Base-by-base conservation (phyloP, 352 stramenopile species). In the Phytophthora sp. region DNA sequence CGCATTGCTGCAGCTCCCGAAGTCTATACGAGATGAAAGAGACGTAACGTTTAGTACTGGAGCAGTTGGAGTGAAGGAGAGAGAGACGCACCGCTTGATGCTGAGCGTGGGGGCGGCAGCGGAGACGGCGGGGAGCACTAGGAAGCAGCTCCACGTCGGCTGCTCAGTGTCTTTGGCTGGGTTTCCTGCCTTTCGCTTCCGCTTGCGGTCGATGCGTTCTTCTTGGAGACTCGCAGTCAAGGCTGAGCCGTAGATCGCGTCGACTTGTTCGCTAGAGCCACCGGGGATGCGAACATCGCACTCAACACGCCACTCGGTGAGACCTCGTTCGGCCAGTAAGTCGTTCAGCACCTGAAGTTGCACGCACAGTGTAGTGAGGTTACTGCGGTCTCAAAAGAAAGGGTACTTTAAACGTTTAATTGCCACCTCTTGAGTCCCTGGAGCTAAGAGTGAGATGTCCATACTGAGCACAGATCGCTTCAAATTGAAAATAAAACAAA, bases 321-420 rank as follows among this genome's bases (percentile, higher is more conserved):
- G 54, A 8, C 72, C 74, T 20, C 73, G 77, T 17, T 82, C 43
- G 4, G 38, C 28, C 32, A 74, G 41, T 38, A 87, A 56, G 58
- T 87, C 77, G n/a, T 69, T 67, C 45, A 87, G 50, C 34, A 83
- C 70, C 75, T 87, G 54, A 3, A 49, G n/a, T n/a, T n/a, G n/a
- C n/a, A 37, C 13, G 54, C 6, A 17, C 18, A 17, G 23, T 8
- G 41, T 34, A 38, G 30, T 42, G 5, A 45, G 20, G n/a, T 11
- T 37, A 28, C 6, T 10, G 20, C 15, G 34, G 20, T 13, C 34
- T 41, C 3, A 21, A 4, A 41, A 12, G 34, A 20, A 26, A 17
- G 3, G 17, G 18, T n/a, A n/a, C n/a, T n/a, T n/a, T n/a, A n/a
- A n/a, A n/a, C n/a, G n/a, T n/a, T n/a, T n/a, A n/a, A n/a, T n/a